These are phyloP conservation scores for Citrus trifoliata DNA, from an alignment of 345 rosid genomes.

Conservation along the genomic window DNA sequence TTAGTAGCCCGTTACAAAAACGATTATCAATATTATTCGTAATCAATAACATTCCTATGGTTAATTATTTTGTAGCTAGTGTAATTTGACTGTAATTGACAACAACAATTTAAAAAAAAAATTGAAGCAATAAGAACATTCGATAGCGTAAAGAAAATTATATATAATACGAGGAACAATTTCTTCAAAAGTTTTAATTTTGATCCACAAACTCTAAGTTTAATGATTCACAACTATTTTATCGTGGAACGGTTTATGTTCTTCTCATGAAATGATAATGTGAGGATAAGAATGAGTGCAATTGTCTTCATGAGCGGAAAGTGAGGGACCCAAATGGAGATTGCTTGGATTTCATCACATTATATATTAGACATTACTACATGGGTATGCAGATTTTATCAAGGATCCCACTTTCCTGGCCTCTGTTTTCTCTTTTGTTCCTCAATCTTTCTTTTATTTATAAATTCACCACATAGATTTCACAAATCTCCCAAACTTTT, in stretches of 20 bases:
- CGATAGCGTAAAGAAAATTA: background rate
- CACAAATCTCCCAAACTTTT: background rate
- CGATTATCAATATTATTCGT: no score
- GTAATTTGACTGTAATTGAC: background rate
- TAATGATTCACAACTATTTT: background rate
- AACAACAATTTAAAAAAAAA: no score
- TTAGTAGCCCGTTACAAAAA: background rate
- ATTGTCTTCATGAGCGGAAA: background rate
- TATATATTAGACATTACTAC: slow-evolving; percentile 16
- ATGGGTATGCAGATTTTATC: background rate
- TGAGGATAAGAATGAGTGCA: background rate
- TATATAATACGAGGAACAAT: no score
- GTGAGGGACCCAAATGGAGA: slow-evolving; percentile 32
- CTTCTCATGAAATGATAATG: slow-evolving; percentile 10
- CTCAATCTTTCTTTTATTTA: no score
- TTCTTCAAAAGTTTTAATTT: no score
- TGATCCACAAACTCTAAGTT: no score
- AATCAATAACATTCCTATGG: no score
- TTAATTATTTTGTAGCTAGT: background rate
- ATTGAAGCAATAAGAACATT: background rate
- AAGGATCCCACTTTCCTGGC: background rate
- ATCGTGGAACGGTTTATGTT: background rate
- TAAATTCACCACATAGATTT: background rate
- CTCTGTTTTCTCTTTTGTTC: background rate
- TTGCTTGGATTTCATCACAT: slow-evolving; percentile 82